Conservation (phyloP, 192 early-diverging fungal genomes). For the Umbelopsis ramanniana region DNA sequence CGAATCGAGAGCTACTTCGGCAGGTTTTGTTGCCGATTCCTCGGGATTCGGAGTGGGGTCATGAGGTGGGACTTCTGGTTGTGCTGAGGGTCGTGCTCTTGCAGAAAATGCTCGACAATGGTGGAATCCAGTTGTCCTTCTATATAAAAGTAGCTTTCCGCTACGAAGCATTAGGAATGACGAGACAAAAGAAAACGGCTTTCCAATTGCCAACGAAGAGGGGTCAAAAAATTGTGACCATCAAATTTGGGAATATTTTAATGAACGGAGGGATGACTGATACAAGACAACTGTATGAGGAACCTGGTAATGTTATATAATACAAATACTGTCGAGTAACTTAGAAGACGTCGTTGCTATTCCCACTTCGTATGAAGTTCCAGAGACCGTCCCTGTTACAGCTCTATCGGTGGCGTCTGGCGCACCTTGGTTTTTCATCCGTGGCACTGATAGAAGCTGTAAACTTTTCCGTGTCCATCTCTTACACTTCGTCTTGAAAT, state of each 20-base stretch:
- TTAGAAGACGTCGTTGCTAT: too few relatives aligned
- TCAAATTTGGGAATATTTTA: neutral
- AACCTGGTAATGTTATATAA: too few relatives aligned
- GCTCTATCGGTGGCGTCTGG: neutral
- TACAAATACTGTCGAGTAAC: too few relatives aligned
- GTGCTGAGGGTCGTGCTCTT: neutral
- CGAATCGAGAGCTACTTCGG: neutral
- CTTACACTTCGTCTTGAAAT: neutral
- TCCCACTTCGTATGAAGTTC: too few relatives aligned
- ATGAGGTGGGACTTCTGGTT: constrained; percentile 1
- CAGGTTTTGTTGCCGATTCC: neutral
- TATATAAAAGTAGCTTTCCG: neutral
- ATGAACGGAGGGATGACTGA: too few relatives aligned
- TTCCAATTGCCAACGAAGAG: too few relatives aligned
- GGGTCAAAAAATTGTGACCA: constrained; percentile 12
- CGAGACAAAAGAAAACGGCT: too few relatives aligned
- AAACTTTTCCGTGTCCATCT: constrained; percentile 1
- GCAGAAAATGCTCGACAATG: neutral
- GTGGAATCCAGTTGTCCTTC: neutral
- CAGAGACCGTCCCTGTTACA: neutral
- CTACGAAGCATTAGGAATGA: constrained; percentile 8
- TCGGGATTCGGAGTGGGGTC: constrained; percentile 9
- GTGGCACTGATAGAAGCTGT: neutral
- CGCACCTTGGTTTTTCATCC: neutral
- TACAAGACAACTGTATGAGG: too few relatives aligned